Conservation (phyloP, 1,284 basidiomycete genomes). For the Pascua guehoae region DNA sequence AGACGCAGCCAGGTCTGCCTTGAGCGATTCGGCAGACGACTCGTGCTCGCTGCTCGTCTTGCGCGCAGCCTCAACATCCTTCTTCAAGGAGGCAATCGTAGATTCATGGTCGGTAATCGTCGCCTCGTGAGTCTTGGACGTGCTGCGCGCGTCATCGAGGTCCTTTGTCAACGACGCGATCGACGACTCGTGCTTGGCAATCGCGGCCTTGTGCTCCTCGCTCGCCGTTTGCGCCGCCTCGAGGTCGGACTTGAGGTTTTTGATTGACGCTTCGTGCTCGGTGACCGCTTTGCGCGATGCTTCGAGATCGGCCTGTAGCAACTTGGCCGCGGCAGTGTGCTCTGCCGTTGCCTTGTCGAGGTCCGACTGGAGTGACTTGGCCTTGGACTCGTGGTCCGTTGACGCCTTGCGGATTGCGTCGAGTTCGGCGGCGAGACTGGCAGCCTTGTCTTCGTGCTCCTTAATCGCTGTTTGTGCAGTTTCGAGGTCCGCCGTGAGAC, state of each 20-base stretch:
- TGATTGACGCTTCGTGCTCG: constrained; percentile 2
- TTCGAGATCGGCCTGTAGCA: neutral
- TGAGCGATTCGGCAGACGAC: neutral
- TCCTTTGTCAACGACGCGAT: constrained; percentile 2
- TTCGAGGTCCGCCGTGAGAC: constrained; percentile 7
- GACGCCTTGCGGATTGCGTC: constrained; percentile 6
- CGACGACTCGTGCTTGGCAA: constrained; percentile 4
- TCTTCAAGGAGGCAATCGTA: neutral
- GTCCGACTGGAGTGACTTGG: constrained; percentile 5
- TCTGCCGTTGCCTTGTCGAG: constrained; percentile 1
- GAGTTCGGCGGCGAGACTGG: constrained; percentile 2
- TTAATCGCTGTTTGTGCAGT: neutral
- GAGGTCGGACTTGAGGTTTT: constrained; percentile 3
- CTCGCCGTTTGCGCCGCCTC: constrained; percentile 1
- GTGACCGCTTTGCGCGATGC: neutral
- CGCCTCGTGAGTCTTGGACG: constrained; percentile 4
- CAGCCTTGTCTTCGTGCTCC: constrained; percentile 4
- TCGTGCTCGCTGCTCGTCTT: constrained; percentile 1
- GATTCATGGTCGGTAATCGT: constrained; percentile 4
- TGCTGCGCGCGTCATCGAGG: constrained; percentile 1
- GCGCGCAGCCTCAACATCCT: constrained; percentile 2
- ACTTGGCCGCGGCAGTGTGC: constrained; percentile 1
- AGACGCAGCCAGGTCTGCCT: neutral
- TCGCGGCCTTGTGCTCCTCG: constrained; percentile 6
- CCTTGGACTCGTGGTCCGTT: constrained; percentile 3